Base-by-base conservation (phyloP, 768 basidiomycete species). In the Amanita fuliginea region DNA sequence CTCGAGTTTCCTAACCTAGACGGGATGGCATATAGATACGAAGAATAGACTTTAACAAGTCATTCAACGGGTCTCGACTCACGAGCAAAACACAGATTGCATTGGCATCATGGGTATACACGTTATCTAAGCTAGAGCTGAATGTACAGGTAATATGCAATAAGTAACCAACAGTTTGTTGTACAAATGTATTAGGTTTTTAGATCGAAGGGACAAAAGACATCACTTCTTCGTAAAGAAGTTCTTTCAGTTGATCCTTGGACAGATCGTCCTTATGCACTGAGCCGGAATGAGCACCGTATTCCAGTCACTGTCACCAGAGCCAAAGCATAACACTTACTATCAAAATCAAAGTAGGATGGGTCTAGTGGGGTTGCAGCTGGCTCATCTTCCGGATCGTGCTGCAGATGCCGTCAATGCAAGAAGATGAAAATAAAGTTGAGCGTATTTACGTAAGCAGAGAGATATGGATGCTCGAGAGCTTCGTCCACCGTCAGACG, bases 331-430 rank as follows among this genome's bases (percentile, higher is more conserved):
- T 82, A 81, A 6, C 4, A 39, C 49, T 81, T 78, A 55, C 42
- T 43, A 24, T 90, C 87, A 59, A 91, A 91, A 55, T 90, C 80
- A 57, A 91, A 91, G 65, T 89, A 90, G 1, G 76, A 76, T 0
- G 88, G 81, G 46, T 87, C 81, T 28, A 88, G 70, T 1, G 78
- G 77, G 54, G 77, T 71, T 1, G 93, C 91, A 1, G 78, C 76
- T 0, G 94, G 93, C 60, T 96, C 93, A 60, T 97, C 93, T 10
- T 80, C 77, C 5, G 85, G 78, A 59, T 95, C 93, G 54, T 94
- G 91, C 57, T 93, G 92, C 0, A 88, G 81, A 86, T 87, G 53
- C 11, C 9, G 37, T 21, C 10, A 48, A 22, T 13, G 47, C 47
- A n/a, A 40, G 6, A 18, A 35, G 14, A 18, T 40, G 14, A 6